These are phyloP conservation scores for Arthroderma sp. DNA, from an alignment of 2,329 filamentous ascomycete species.

Conservation along the genomic window DNA sequence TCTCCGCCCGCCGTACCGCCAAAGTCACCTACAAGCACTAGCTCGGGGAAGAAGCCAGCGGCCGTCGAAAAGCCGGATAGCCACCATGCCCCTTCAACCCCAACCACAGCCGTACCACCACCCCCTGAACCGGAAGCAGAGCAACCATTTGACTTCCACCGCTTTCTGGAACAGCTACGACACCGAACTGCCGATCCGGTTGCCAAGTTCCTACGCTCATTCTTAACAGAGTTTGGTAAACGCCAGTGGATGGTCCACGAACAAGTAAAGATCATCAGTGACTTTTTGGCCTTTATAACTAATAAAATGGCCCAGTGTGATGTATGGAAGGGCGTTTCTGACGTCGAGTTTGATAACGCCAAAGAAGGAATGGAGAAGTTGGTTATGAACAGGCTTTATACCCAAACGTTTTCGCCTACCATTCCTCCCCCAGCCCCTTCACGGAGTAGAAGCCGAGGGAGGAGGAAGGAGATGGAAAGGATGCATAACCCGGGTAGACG, in stretches of 20 bases:
- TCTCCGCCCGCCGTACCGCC: conserved; percentile 18
- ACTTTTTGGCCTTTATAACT: conserved; percentile 90
- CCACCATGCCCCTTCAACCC: conserved; percentile 23
- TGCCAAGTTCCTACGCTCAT: conserved; percentile 87
- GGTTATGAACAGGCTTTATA: conserved; percentile 95
- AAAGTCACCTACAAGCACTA: conserved; percentile 17
- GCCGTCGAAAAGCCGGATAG: conserved; percentile 18
- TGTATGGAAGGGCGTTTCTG: conserved; percentile 89
- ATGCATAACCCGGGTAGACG: conserved; percentile 68
- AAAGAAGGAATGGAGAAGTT: conserved; percentile 98
- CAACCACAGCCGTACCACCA: conserved; percentile 33
- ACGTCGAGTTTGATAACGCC: conserved; percentile 96
- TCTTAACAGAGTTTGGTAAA: conserved; percentile 87
- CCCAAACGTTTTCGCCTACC: conserved; percentile 89
- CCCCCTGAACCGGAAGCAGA: conserved; percentile 70
- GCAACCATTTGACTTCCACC: conserved; percentile 91
- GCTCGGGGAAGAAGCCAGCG: conserved; percentile 15
- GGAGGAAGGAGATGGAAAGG: conserved; percentile 55
- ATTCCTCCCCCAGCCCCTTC: conserved; percentile 61
- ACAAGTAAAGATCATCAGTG: conserved; percentile 96
- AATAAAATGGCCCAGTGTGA: conserved; percentile 98
- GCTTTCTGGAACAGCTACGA: conserved; percentile 87
- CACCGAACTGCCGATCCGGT: conserved; percentile 98
- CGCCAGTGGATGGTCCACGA: conserved; percentile 99
- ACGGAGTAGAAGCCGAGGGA: conserved; percentile 47